Evolutionary conservation across 331 rosid species (phyloP).

Genomic region (Ulmus americana): DNA sequence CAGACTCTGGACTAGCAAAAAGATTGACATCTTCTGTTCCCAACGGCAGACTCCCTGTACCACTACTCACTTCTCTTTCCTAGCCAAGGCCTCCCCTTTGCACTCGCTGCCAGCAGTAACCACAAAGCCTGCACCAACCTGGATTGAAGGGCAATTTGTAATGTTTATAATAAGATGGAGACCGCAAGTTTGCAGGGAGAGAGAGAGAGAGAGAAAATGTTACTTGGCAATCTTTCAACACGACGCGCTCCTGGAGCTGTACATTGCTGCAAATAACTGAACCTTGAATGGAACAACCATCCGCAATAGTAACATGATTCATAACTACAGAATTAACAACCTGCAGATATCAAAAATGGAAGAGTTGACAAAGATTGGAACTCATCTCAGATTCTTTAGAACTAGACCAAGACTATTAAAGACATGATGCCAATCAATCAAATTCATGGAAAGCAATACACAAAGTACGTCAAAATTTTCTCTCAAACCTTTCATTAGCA

Average conservation of each 20-base stretch:
- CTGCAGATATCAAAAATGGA: slow-evolving; percentile 31
- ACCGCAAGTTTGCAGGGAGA: neutral
- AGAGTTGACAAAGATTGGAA: neutral
- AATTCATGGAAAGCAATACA: neutral
- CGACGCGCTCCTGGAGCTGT: slow-evolving; percentile 89
- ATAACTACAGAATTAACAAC: slow-evolving; percentile 80
- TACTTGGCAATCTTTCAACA: slow-evolving; percentile 89
- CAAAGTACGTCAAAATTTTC: neutral
- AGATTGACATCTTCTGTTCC: slow-evolving; percentile 6
- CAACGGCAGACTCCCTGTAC: slow-evolving; percentile 1
- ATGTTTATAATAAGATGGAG: slow-evolving; percentile 20
- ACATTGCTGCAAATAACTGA: slow-evolving; percentile 90
- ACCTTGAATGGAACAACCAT: slow-evolving; percentile 84
- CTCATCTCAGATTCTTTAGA: neutral
- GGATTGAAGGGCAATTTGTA: slow-evolving; percentile 13
- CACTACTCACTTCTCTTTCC: slow-evolving; percentile 50
- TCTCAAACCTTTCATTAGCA: slow-evolving; percentile 10
- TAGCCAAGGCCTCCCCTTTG: slow-evolving; percentile 94
- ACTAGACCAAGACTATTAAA: neutral
- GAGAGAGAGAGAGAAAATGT: slow-evolving; percentile 6
- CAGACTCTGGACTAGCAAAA: slow-evolving; percentile 13
- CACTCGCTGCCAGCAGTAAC: slow-evolving; percentile 72
- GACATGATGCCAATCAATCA: neutral
- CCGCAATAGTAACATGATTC: slow-evolving; percentile 91
- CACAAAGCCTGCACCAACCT: slow-evolving; percentile 93